phyloP scores from a whole-genome alignment of 768 basidiomycete genomes.

The Boletellus emodensis region DNA sequence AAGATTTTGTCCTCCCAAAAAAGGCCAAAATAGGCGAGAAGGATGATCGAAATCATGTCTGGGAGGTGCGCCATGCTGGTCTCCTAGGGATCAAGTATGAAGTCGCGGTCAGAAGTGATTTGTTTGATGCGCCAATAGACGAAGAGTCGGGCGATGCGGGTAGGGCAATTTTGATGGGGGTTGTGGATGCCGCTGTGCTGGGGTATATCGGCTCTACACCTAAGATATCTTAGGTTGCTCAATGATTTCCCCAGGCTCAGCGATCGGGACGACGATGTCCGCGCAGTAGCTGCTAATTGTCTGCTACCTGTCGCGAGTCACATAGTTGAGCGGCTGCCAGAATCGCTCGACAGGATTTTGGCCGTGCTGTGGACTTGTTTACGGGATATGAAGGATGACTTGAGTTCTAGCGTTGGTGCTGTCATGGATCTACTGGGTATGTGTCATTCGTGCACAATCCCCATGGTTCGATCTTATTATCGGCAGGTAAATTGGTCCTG shows the following conservation, averaged over 20 bases:
- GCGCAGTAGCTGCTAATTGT: constrained; percentile 91
- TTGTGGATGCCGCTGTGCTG: constrained; percentile 86
- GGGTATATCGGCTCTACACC: constrained; percentile 50
- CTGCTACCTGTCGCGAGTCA: constrained; percentile 81
- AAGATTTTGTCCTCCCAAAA: constrained; percentile 59
- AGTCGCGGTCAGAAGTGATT: constrained; percentile 86
- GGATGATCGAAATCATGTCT: constrained; percentile 59
- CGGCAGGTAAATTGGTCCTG: constrained; percentile 73
- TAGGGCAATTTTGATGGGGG: constrained; percentile 62
- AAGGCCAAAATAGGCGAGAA: constrained; percentile 31
- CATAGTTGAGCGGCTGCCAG: constrained; percentile 71
- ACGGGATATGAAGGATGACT: constrained; percentile 90
- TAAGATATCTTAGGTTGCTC: background rate
- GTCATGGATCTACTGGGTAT: constrained; percentile 96
- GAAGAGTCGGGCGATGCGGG: constrained; percentile 40
- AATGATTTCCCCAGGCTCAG: constrained; percentile 54
- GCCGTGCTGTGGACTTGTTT: constrained; percentile 89
- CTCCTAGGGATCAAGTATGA: constrained; percentile 96
- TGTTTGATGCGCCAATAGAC: constrained; percentile 49
- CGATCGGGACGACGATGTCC: constrained; percentile 94
- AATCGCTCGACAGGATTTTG: constrained; percentile 68
- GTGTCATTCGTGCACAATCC: constrained; percentile 14
- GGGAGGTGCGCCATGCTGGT: constrained; percentile 99
- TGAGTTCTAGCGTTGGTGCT: constrained; percentile 93
- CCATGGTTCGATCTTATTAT: constrained; percentile 4